phyloP scores from a whole-genome alignment of 257 asterid genomes.

The Solanum tarapatanum region DNA sequence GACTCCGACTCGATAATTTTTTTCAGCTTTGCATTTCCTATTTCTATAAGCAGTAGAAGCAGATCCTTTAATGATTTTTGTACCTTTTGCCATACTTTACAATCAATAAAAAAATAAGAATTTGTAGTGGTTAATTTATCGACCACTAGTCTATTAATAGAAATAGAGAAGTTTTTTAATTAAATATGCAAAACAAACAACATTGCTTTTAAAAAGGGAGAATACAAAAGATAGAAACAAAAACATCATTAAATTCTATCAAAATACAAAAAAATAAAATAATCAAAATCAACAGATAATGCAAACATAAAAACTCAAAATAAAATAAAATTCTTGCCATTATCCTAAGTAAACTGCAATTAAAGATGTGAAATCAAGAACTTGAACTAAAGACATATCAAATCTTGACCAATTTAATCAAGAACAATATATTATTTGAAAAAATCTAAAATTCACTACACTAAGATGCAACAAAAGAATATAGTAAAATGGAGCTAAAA shows the following conservation, averaged over 20 bases:
- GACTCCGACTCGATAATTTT: no score
- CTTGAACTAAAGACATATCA: background rate
- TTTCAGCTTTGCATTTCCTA: no score
- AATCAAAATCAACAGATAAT: no score
- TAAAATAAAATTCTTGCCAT: background rate
- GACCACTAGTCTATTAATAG: no score
- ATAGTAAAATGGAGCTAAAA: background rate
- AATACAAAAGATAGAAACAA: background rate
- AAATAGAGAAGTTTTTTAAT: background rate
- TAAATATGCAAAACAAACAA: background rate
- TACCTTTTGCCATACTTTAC: no score
- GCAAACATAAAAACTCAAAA: background rate
- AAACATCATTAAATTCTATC: background rate
- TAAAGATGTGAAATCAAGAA: background rate
- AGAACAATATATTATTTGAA: no score
- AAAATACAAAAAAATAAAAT: no score
- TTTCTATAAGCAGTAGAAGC: no score
- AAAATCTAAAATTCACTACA: background rate
- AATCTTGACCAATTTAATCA: background rate
- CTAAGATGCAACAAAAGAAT: background rate
- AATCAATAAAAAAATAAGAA: no score
- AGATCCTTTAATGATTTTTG: no score
- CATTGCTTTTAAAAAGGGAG: background rate
- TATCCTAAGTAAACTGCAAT: background rate
- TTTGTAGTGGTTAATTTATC: background rate